Conservation (phyloP, 345 rosid species). For the Dovyalis caffra region DNA sequence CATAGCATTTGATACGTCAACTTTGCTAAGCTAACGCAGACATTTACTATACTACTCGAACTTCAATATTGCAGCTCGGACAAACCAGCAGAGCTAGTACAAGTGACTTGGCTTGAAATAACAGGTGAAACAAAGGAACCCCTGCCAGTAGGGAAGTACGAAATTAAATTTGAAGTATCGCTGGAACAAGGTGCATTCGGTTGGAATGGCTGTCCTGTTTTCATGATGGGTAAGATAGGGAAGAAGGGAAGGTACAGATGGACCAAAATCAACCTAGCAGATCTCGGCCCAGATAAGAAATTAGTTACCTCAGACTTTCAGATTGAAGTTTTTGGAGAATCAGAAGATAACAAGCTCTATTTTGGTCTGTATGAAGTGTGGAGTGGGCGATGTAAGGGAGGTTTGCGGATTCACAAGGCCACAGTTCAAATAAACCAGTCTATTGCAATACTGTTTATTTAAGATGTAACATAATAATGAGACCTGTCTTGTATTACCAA, state of each 20-base stretch:
- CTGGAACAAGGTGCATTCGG: conserved; percentile 46
- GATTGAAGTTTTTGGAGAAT: not conserved
- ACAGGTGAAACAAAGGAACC: conserved; percentile 17
- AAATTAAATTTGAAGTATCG: conserved; percentile 37
- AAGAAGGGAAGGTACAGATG: conserved; percentile 38
- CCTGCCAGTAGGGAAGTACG: conserved; percentile 15
- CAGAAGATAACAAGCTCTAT: conserved; percentile 21
- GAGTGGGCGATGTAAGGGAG: conserved; percentile 66
- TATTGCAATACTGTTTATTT: not conserved
- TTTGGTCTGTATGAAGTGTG: conserved; percentile 77
- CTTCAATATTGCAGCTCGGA: not conserved
- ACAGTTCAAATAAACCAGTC: not conserved
- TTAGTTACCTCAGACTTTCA: fast-evolving
- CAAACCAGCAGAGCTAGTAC: conserved; percentile 41
- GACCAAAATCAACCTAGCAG: conserved; percentile 24
- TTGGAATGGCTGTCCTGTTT: conserved; percentile 48
- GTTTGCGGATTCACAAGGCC: conserved; percentile 48
- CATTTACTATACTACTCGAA: not conserved
- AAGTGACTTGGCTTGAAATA: conserved; percentile 61
- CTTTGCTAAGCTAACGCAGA: not conserved
- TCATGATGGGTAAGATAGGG: conserved; percentile 57
- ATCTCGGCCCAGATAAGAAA: fast-evolving
- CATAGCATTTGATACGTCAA: not conserved
- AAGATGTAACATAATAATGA: not conserved
- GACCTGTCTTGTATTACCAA: not conserved